phyloP scores from a whole-genome alignment of 495 filamentous ascomycete genomes.

The Bacidia rubella region DNA sequence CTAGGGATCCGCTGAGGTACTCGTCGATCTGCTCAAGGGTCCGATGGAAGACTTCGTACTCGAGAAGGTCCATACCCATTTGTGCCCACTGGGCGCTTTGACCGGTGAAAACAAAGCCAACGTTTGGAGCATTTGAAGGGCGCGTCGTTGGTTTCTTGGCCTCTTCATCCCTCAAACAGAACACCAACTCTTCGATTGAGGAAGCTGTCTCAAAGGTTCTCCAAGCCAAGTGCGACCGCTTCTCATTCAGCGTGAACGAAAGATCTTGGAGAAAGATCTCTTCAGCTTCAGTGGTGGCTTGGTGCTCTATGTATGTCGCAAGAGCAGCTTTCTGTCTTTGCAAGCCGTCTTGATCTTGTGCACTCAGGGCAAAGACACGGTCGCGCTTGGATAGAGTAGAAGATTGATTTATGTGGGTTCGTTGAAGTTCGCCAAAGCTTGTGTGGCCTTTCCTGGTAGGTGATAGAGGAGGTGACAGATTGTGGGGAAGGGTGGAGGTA shows the following conservation, averaged over 20 bases:
- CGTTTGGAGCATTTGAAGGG: neutral
- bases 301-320: constrained; percentile 15
- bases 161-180: neutral
- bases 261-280: constrained; percentile 8
- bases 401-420: neutral
- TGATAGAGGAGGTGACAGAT: neutral
- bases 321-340: constrained; percentile 18
- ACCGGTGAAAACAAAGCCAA: constrained; percentile 37
- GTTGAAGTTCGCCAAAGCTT: neutral
- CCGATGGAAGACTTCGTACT: constrained; percentile 18
- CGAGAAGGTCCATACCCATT: constrained; percentile 38
- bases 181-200: neutral
- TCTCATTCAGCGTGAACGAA: constrained; percentile 3
- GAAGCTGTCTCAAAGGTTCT: neutral
- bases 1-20: constrained; percentile 12
- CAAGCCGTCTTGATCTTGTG: constrained; percentile 24
- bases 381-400: neutral
- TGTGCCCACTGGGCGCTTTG: constrained; percentile 56
- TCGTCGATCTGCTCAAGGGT: constrained; percentile 20
- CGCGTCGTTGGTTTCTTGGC: constrained; percentile 4
- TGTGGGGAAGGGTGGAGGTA: constrained; percentile 2
- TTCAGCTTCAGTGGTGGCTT: constrained; percentile 3
- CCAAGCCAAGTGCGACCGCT: constrained; percentile 6
- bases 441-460: neutral
- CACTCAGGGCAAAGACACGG: constrained; percentile 19